Percentiles rank a stretch among this genome's conserved stretches.
phyloP scores from a whole-genome alignment of 352 stramenopile genomes.

The Salisapilia sapeloensis region DNA sequence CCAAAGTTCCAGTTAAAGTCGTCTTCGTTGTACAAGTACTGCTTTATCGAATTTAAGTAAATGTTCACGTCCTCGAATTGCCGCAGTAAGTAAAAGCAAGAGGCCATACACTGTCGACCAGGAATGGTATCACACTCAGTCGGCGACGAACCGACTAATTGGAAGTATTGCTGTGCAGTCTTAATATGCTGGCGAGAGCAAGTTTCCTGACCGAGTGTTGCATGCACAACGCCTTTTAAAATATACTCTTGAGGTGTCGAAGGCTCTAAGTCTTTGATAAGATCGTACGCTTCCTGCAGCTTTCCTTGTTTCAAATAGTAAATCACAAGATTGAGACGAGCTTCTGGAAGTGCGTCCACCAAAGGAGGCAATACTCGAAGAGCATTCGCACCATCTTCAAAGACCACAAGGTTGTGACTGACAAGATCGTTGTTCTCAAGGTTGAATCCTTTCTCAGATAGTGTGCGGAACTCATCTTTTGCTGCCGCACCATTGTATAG shows the following conservation, averaged over 20 bases:
- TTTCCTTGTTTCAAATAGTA: conserved; percentile 87
- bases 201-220: conserved; percentile 77
- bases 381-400: conserved; percentile 87
- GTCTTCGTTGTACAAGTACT: conserved; percentile 93
- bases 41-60: conserved; percentile 93
- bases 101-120: conserved; percentile 94
- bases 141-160: conserved; percentile 86
- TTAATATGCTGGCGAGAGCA: conserved; percentile 85
- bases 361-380: conserved; percentile 85
- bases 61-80: conserved; percentile 96
- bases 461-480: conserved; percentile 87
- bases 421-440: conserved; percentile 89
- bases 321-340: conserved; percentile 90
- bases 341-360: conserved; percentile 86
- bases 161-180: conserved; percentile 87
- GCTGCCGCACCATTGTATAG: conserved; percentile 93
- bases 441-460: conserved; percentile 82
- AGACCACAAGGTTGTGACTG: conserved; percentile 93
- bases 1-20: conserved; percentile 98
- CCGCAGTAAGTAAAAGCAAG: conserved; percentile 92
- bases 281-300: conserved; percentile 86
- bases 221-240: conserved; percentile 84
- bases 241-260: conserved; percentile 89
- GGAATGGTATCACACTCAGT: conserved; percentile 95
- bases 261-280: conserved; percentile 91